A percentile compares a stretch with the other conserved stretches of the same genome.
Conservation (phyloP, 2,329 filamentous ascomycete genomes). For the Ophiocordyceps robertsii region DNA sequence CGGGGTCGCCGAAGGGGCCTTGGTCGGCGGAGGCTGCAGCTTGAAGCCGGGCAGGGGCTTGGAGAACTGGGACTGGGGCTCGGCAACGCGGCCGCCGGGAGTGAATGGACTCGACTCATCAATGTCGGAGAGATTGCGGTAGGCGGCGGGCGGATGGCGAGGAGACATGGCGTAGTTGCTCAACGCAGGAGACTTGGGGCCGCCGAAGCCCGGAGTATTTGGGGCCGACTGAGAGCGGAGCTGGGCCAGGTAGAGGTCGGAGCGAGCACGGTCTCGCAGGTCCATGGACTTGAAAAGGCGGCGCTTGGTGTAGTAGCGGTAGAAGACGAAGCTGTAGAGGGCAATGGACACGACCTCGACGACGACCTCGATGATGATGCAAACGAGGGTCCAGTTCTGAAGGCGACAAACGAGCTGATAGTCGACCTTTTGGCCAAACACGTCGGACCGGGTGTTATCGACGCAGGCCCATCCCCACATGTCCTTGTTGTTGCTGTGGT, state of each 20-base stretch:
- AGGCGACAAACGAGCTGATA: constrained; percentile 88
- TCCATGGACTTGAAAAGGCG: constrained; percentile 96
- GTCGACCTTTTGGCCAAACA: constrained; percentile 71
- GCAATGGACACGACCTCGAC: constrained; percentile 82
- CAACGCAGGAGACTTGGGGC: constrained; percentile 43
- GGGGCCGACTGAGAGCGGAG: constrained; percentile 77
- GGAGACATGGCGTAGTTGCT: constrained; percentile 41
- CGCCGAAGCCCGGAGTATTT: constrained; percentile 83
- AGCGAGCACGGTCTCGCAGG: constrained; percentile 81
- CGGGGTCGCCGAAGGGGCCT: constrained; percentile 65
- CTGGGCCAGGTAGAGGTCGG: constrained; percentile 85
- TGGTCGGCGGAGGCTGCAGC: constrained; percentile 72
- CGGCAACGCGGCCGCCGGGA: constrained; percentile 40
- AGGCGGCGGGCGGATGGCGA: constrained; percentile 44
- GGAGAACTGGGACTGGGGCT: constrained; percentile 50
- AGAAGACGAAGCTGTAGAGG: constrained; percentile 91
- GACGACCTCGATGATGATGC: constrained; percentile 92
- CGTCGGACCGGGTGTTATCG: constrained; percentile 64
- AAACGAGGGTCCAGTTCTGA: constrained; percentile 88
- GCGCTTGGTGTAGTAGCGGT: constrained; percentile 94
- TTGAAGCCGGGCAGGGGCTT: constrained; percentile 53
- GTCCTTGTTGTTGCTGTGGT: constrained; percentile 61
- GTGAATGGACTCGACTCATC: constrained; percentile 34
- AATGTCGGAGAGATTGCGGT: constrained; percentile 35
- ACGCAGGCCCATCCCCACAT: constrained; percentile 99